phyloP scores from a whole-genome alignment of 129 eudicot genomes.

The Flaveria brownii region DNA sequence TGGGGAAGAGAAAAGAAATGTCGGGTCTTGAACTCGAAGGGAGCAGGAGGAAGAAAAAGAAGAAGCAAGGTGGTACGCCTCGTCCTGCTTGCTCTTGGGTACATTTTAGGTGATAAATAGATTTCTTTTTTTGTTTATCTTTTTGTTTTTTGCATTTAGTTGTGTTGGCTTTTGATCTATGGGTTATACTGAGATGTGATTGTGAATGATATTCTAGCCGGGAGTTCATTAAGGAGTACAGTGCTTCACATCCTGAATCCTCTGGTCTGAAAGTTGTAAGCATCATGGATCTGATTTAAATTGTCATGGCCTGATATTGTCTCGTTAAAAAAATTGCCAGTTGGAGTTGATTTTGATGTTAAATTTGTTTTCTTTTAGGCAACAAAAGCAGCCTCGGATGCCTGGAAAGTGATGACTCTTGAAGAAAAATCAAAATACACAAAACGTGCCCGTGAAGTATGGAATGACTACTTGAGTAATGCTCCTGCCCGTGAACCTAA shows the following conservation, averaged over 20 bases:
- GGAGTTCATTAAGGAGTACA: conserved; percentile 77
- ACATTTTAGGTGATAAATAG: conserved; percentile 63
- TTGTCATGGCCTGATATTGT: background rate
- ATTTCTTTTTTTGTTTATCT: background rate
- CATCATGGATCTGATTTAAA: conserved; percentile 1
- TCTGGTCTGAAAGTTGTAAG: conserved; percentile 82
- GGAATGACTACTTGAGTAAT: conserved; percentile 76
- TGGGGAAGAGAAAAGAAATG: conserved; percentile 50
- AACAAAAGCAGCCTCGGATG: conserved; percentile 81
- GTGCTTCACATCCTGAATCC: conserved; percentile 88
- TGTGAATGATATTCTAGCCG: conserved; percentile 48
- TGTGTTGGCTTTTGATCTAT: background rate
- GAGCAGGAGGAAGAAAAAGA: conserved; percentile 65
- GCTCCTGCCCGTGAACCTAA: conserved; percentile 73
- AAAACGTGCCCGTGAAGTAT: conserved; percentile 80
- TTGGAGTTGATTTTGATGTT: conserved; percentile 4
- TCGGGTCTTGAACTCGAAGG: conserved; percentile 52
- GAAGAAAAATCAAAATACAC: conserved; percentile 80
- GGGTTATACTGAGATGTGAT: conserved; percentile 18
- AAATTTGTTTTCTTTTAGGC: conserved; percentile 43
- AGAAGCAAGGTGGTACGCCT: conserved; percentile 67
- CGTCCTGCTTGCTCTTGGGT: conserved; percentile 94
- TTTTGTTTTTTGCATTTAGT: background rate
- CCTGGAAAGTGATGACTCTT: conserved; percentile 77
- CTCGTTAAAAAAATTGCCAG: background rate